Percentiles rank a stretch among this genome's conserved stretches.
phyloP scores from a whole-genome alignment of 345 rosid genomes.

The Populus deltoides region DNA sequence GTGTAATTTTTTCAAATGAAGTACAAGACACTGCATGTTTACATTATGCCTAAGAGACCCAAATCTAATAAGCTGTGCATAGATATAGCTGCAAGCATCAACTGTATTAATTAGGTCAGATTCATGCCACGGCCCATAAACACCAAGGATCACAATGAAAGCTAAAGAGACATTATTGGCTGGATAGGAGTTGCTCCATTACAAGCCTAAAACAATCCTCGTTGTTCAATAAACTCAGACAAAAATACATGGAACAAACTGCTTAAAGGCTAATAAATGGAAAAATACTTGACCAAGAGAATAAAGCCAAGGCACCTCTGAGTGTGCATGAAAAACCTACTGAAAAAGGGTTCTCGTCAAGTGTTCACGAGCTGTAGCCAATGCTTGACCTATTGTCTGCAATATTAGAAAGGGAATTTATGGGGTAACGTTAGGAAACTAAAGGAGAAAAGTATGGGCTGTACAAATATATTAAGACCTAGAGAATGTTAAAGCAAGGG shows the following conservation, averaged over 20 bases:
- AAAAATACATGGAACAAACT: background rate
- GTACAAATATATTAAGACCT: background rate
- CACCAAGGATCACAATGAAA: background rate
- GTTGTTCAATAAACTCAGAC: background rate
- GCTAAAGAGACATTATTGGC: background rate
- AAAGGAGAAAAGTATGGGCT: background rate
- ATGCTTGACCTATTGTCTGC: conserved; percentile 64
- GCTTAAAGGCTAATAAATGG: background rate
- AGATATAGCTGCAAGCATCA: background rate
- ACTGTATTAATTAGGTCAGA: background rate
- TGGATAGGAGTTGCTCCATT: background rate
- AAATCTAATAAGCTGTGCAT: background rate
- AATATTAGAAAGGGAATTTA: background rate
- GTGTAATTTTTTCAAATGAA: too few species aligned
- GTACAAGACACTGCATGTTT: background rate
- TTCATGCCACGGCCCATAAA: background rate
- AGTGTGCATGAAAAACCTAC: background rate
- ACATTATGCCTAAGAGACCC: background rate
- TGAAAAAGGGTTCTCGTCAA: conserved; percentile 62
- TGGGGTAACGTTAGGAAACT: background rate
- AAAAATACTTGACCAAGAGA: background rate
- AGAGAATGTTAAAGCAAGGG: background rate
- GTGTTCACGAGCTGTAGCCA: conserved; percentile 63
- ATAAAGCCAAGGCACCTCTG: background rate
- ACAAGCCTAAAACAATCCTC: conserved; percentile 7